These are phyloP conservation scores for Pichia sp. DNA, from an alignment of 1,139 yeast species.

Conservation along the genomic window DNA sequence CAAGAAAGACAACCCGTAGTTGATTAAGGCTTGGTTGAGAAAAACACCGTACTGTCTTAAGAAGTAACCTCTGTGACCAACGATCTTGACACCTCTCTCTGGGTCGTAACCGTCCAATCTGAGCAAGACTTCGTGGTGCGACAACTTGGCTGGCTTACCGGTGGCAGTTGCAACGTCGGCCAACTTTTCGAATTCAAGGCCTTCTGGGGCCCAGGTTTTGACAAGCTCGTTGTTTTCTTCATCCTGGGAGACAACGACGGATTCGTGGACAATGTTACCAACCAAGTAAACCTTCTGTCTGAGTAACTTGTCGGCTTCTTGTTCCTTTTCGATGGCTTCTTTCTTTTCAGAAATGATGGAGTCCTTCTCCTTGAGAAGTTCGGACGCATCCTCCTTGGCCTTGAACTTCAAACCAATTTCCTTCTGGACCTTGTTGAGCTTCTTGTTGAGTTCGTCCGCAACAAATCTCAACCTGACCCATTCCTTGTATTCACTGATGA, in stretches of 20 bases:
- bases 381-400: slow-evolving; percentile 91
- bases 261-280: slow-evolving; percentile 90
- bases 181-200: slow-evolving; percentile 46
- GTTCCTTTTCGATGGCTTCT: slow-evolving; percentile 61
- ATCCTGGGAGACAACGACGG: slow-evolving; percentile 80
- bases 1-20: slow-evolving; percentile 86
- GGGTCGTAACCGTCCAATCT: slow-evolving; percentile 98
- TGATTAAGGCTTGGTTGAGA: slow-evolving; percentile 95
- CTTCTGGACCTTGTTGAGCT: slow-evolving; percentile 82
- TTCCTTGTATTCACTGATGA: slow-evolving; percentile 80
- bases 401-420: slow-evolving; percentile 89
- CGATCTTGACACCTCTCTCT: slow-evolving; percentile 96
- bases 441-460: slow-evolving; percentile 84
- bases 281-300: slow-evolving; percentile 78
- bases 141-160: slow-evolving; percentile 70
- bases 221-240: slow-evolving; percentile 89
- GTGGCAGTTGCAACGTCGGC: slow-evolving; percentile 68
- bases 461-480: slow-evolving; percentile 94
- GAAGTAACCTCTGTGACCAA: slow-evolving; percentile 98
- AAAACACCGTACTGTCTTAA: slow-evolving; percentile 93
- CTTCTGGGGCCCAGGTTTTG: slow-evolving; percentile 81
- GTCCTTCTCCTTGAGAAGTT: slow-evolving; percentile 76
- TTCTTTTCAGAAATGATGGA: slow-evolving; percentile 66
- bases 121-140: slow-evolving; percentile 92
- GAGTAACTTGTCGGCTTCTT: slow-evolving; percentile 70